Evolutionary conservation across 345 rosid genomes (phyloP).

Genomic region (Bretschneidera sinensis): DNA sequence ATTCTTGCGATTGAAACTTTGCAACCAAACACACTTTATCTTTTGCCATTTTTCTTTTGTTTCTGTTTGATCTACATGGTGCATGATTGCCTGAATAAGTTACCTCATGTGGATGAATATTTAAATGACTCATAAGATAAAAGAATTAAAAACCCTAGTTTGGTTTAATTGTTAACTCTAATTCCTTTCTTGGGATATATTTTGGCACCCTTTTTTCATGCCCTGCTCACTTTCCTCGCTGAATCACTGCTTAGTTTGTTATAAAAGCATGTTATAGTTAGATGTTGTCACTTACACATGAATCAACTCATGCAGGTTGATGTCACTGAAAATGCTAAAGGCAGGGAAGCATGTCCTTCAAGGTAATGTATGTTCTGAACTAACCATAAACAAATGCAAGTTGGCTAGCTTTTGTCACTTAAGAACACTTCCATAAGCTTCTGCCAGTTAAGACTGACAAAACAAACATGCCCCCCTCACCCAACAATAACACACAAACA

Average conservation of each 20-base stretch:
- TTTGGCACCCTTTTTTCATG: neutral
- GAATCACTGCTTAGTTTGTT: neutral
- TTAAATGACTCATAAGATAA: too few relatives aligned
- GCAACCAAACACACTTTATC: too few relatives aligned
- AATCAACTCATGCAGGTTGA: constrained; percentile 56
- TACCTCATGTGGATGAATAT: too few relatives aligned
- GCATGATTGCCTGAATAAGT: too few relatives aligned
- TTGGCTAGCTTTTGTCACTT: constrained; percentile 8
- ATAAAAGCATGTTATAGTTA: neutral
- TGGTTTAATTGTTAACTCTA: neutral
- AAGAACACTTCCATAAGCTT: too few relatives aligned
- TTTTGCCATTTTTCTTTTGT: too few relatives aligned
- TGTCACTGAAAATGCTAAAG: constrained; percentile 72
- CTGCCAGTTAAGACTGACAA: too few relatives aligned
- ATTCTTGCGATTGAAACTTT: too few relatives aligned
- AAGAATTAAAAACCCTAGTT: too few relatives aligned
- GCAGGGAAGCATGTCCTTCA: constrained; percentile 91
- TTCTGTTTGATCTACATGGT: too few relatives aligned
- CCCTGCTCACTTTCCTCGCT: neutral
- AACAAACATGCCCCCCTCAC: too few relatives aligned
- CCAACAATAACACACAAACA: too few relatives aligned
- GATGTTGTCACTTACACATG: neutral
- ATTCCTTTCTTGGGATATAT: neutral
- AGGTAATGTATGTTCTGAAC: constrained; percentile 37
- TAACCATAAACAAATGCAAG: constrained; percentile 3